phyloP scores from a whole-genome alignment of 139 green algal species.

The Micractinium sp. region DNA sequence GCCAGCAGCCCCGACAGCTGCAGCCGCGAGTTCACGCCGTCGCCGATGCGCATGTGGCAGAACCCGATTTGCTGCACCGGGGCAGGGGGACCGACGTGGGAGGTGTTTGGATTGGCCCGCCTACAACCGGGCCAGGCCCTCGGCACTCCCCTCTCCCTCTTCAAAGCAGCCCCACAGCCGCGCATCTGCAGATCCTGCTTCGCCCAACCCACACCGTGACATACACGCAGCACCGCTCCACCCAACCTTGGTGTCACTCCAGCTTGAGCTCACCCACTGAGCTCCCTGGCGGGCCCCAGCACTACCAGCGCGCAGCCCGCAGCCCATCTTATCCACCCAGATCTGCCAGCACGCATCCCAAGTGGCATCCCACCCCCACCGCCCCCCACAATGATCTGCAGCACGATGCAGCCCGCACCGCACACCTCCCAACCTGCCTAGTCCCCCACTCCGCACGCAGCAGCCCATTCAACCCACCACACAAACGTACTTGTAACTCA shows the following conservation, averaged over 20 bases:
- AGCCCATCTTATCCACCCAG: too few relatives aligned
- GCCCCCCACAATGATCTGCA: too few relatives aligned
- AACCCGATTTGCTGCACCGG: slow-evolving; percentile 87
- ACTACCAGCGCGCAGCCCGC: too few relatives aligned
- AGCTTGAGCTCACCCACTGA: too few relatives aligned
- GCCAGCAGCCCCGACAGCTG: slow-evolving; percentile 94
- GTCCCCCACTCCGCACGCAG: too few relatives aligned
- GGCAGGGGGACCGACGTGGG: not conserved
- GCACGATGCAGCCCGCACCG: too few relatives aligned
- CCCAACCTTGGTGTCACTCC: not conserved
- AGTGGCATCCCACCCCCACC: too few relatives aligned
- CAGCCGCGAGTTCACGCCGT: slow-evolving; percentile 91
- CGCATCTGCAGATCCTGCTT: not conserved
- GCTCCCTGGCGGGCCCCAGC: too few relatives aligned
- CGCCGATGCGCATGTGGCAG: slow-evolving; percentile 91
- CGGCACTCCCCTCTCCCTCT: not conserved
- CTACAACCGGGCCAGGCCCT: not conserved
- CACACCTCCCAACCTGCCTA: too few relatives aligned
- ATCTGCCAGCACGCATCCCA: too few relatives aligned
- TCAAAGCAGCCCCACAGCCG: not conserved
- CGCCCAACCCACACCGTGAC: not conserved
- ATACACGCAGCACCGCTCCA: not conserved
- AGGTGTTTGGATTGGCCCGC: not conserved
- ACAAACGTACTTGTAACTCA: too few relatives aligned
- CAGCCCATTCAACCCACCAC: too few relatives aligned